Evolutionary conservation across 73 alveolate genomes (phyloP).

Genomic region (Paramecium sonneborni): DNA sequence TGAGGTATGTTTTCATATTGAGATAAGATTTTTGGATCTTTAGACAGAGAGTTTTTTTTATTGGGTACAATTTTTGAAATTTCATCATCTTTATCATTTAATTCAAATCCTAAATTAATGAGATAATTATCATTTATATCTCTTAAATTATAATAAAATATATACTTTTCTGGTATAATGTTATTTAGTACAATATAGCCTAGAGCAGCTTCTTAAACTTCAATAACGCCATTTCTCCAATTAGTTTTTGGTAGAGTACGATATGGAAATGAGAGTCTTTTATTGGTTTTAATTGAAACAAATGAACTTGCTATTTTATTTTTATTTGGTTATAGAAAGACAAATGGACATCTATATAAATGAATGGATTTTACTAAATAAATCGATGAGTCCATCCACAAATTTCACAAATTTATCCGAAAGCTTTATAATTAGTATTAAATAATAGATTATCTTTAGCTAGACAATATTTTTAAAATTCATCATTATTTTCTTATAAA

Average conservation of each 20-base stretch:
- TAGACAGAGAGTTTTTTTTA: not conserved
- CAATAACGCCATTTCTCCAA: not conserved
- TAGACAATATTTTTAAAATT: not conserved
- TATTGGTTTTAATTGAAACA: not conserved
- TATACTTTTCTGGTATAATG: not conserved
- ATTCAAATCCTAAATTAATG: not conserved
- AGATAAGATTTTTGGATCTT: not conserved
- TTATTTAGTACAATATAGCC: constrained; percentile 28
- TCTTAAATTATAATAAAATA: not conserved
- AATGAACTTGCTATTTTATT: constrained; percentile 18
- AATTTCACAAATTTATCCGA: constrained; percentile 39
- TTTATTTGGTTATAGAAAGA: constrained; percentile 40
- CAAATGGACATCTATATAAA: constrained; percentile 30
- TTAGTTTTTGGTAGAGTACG: not conserved
- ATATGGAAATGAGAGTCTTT: constrained; percentile 11
- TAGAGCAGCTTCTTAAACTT: constrained; percentile 41
- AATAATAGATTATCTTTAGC: constrained; percentile 19
- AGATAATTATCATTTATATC: constrained; percentile 29
- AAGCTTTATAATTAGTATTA: constrained; percentile 16
- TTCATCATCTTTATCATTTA: not conserved
- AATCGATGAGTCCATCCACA: constrained; percentile 56
- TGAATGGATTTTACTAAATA: not conserved
- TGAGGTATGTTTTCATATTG: not conserved
- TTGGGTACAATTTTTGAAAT: not conserved
- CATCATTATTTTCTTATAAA: not conserved